Base-by-base conservation (phyloP, 2,329 filamentous ascomycete genomes). In the Aspergillus nomiae region DNA sequence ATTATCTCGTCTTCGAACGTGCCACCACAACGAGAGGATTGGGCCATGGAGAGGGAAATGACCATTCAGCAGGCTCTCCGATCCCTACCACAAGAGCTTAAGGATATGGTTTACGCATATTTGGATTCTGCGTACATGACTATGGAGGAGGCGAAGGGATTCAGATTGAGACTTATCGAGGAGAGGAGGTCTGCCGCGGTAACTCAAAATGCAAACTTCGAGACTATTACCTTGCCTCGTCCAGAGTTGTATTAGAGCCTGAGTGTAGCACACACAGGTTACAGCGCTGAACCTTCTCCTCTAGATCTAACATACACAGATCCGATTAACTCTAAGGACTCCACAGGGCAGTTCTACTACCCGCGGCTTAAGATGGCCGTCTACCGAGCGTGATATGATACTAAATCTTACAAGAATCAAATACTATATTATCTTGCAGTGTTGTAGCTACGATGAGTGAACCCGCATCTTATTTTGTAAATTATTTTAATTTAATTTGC, bases 1-100 rank as follows among this genome's bases (percentile, higher is more conserved):
- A 78, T 89, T 53, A 77, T 85, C 12, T 87, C 77, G 3, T 84
- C 82, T 0, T 78, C 79, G 0, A 83, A 86, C 61, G 78, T 86
- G 0, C 83, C 84, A 1, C 82, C 83, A 3, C 84, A 86, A 68
- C 81, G 79, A 62, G 69, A 75, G 38, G 74, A 80, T 4, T 86
- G 84, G 84, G 81, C 75, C 73, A 56, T 56, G 1, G 73, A 76
- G 24, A 51, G 36, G 32, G 59, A 65, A 28, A 30, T 38, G 32
- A 11, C 64, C 4, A 46, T 67, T 16, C 28, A 57, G 4, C 14
- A 59, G 16, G 30, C 62, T 8, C 53, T 76, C n/a, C 46, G 57
- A 30, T 36, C 55, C 10, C 50, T 68, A 2, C 69, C 71, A 12
- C 56, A 50, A 14, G 71, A 74, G 50, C 60, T 79, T 48, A 66